phyloP scores from a whole-genome alignment of 75 land plant species.

The Pinus taeda region DNA sequence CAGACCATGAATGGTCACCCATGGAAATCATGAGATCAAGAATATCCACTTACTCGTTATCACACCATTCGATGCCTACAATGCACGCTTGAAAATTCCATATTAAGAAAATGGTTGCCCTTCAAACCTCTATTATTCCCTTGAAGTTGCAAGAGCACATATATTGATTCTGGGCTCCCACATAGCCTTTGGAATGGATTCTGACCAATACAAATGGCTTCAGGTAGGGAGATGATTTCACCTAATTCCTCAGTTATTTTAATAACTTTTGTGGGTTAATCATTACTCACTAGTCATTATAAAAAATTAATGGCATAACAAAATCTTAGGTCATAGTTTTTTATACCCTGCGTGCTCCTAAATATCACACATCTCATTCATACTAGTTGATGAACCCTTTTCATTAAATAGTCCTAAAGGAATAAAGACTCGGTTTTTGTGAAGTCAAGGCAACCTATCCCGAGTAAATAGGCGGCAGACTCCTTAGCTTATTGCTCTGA shows the following conservation, averaged over 20 bases:
- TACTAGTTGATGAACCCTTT: too few relatives aligned
- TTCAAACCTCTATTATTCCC: conserved; percentile 87
- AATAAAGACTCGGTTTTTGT: background rate
- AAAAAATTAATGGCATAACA: too few relatives aligned
- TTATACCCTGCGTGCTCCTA: too few relatives aligned
- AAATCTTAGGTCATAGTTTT: too few relatives aligned
- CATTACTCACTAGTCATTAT: too few relatives aligned
- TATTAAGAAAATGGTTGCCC: conserved; percentile 49
- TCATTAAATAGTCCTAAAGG: too few relatives aligned
- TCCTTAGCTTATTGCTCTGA: conserved; percentile 82
- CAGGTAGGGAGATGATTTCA: too few relatives aligned
- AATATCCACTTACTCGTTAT: conserved; percentile 34
- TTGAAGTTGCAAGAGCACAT: conserved; percentile 75
- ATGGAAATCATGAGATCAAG: conserved; percentile 89
- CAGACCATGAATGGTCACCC: conserved; percentile 84
- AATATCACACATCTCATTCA: too few relatives aligned
- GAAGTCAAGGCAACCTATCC: conserved; percentile 67
- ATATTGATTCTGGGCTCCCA: conserved; percentile 88
- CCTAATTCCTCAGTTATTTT: too few relatives aligned
- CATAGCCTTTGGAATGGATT: conserved; percentile 39
- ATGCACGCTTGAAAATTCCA: conserved; percentile 87
- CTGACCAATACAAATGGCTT: too few relatives aligned
- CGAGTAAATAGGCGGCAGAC: conserved; percentile 69
- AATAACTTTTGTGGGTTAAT: too few relatives aligned
- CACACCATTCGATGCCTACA: conserved; percentile 53